Evolutionary conservation across 1,284 basidiomycete genomes (phyloP).

Genomic region (Marasmius fiardii): DNA sequence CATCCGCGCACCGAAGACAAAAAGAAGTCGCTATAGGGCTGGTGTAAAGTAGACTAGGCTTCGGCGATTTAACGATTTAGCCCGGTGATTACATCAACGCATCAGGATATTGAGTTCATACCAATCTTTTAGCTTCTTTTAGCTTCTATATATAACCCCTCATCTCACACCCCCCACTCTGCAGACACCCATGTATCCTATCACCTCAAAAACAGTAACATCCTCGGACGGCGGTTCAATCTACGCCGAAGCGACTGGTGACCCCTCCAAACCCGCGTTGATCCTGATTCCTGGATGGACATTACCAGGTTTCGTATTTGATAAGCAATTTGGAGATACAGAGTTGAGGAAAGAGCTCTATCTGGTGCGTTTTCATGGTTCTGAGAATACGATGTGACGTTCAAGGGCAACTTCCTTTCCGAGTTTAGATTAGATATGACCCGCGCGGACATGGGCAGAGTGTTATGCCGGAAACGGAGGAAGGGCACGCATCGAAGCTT

Average conservation of each 20-base stretch:
- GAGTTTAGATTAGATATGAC: conserved; percentile 29
- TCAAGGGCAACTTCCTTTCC: neutral
- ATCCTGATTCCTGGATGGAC: conserved; percentile 33
- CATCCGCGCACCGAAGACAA: too few relatives aligned
- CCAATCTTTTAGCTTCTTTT: too few relatives aligned
- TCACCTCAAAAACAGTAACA: conserved; percentile 7
- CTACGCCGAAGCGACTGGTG: conserved; percentile 29
- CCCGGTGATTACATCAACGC: too few relatives aligned
- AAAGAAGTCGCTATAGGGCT: too few relatives aligned
- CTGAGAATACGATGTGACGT: neutral
- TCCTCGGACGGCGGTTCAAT: conserved; percentile 16
- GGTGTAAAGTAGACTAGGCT: too few relatives aligned
- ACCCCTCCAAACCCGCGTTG: conserved; percentile 28
- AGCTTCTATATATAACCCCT: too few relatives aligned
- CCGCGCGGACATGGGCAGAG: conserved; percentile 28
- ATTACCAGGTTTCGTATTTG: conserved; percentile 26
- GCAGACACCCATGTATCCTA: neutral
- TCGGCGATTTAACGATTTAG: too few relatives aligned
- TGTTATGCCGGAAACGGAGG: conserved; percentile 17
- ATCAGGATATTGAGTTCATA: too few relatives aligned
- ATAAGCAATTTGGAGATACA: conserved; percentile 28
- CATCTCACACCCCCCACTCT: too few relatives aligned
- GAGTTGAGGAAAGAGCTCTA: conserved; percentile 24
- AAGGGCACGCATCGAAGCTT: conserved; percentile 17
- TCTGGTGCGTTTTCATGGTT: conserved; percentile 19